A percentile compares a stretch with the other conserved stretches of the same genome.
Evolutionary conservation across 768 basidiomycete genomes (phyloP).

Genomic region (Asterophora parasitica): DNA sequence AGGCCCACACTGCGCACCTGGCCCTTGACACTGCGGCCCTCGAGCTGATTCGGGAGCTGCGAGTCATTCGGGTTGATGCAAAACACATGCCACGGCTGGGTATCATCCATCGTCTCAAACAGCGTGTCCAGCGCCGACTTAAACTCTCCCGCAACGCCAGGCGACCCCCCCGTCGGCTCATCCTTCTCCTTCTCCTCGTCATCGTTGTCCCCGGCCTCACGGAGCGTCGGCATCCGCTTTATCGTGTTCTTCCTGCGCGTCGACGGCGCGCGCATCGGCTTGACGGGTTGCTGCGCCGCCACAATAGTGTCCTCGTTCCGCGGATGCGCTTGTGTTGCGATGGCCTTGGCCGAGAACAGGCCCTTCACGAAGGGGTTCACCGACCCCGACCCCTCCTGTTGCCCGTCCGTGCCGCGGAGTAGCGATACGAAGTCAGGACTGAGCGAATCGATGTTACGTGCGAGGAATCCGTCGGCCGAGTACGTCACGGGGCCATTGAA

Average conservation of each 20-base stretch:
- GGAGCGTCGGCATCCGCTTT: slow-evolving; percentile 54
- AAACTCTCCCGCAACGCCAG: slow-evolving; percentile 89
- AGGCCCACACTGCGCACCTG: slow-evolving; percentile 83
- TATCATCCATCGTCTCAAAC: slow-evolving; percentile 84
- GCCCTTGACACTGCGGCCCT: slow-evolving; percentile 86
- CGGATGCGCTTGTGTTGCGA: slow-evolving; percentile 90
- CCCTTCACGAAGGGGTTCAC: slow-evolving; percentile 90
- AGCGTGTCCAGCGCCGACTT: slow-evolving; percentile 78
- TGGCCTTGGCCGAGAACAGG: slow-evolving; percentile 82
- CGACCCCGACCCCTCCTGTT: slow-evolving; percentile 73
- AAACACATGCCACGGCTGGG: slow-evolving; percentile 88
- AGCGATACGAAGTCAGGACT: slow-evolving; percentile 93
- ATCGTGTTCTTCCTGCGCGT: slow-evolving; percentile 76
- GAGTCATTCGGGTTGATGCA: slow-evolving; percentile 95
- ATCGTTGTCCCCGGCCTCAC: slow-evolving; percentile 37
- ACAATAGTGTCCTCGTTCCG: slow-evolving; percentile 94
- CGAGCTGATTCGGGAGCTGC: slow-evolving; percentile 90
- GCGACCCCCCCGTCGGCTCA: slow-evolving; percentile 35
- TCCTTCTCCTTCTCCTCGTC: slow-evolving; percentile 54
- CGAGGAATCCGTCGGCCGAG: slow-evolving; percentile 85
- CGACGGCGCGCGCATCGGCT: slow-evolving; percentile 92
- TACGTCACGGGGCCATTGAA: slow-evolving; percentile 91
- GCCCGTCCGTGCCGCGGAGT: slow-evolving; percentile 63
- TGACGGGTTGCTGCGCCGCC: slow-evolving; percentile 86
- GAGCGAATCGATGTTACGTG: slow-evolving; percentile 82